Base-by-base conservation (phyloP, 345 rosid genomes). In the Arabidopsis arenosa region DNA sequence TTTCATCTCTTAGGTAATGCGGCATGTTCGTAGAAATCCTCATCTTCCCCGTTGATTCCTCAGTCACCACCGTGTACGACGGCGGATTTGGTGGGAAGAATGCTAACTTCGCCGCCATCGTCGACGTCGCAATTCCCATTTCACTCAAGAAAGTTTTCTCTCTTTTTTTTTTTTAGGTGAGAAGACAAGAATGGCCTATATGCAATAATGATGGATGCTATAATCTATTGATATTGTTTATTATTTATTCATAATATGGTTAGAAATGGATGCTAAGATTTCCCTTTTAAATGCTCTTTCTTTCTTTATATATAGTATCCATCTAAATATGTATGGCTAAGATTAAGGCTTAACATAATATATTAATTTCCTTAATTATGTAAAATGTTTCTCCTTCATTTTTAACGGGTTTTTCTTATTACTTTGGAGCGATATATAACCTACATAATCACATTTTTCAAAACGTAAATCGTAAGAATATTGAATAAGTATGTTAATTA, bases 71-170 rank as follows among this genome's bases (percentile, higher is more conserved):
- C 58, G 58, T 71, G 77, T 94, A 94, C 45, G 98, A 85, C 53
- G 98, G 98, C 17, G 96, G 97, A 49, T 67, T 81, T 66, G 98
- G 98, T n/a, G 98, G 98, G 77, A 82, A 92, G 81, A 91, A 94
- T 2, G 98, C 96, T 10, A 94, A 75, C 79, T 87, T 91, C 2
- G 97, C 86, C 40, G 95, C 98, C 96, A 94, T 90, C 6, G 96
- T 85, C 18, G 97, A 94, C 70, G 97, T 88, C 60, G 94, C 82
- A 28, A 82, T 81, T 48, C 98, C 98, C 97, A 93, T 93, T 40
- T 63, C 45, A 52, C 69, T 52, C 58, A n/a, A 60, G 63, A 57
- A 17, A 62, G 6, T 66, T 39, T 30, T 33, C 5, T 37, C 4
- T 43, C n/a, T 9, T 33, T 12, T 61, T 9, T 3, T 13, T 0